phyloP scores from a whole-genome alignment of 2,329 filamentous ascomycete species.

The Endocalyx cinctus region DNA sequence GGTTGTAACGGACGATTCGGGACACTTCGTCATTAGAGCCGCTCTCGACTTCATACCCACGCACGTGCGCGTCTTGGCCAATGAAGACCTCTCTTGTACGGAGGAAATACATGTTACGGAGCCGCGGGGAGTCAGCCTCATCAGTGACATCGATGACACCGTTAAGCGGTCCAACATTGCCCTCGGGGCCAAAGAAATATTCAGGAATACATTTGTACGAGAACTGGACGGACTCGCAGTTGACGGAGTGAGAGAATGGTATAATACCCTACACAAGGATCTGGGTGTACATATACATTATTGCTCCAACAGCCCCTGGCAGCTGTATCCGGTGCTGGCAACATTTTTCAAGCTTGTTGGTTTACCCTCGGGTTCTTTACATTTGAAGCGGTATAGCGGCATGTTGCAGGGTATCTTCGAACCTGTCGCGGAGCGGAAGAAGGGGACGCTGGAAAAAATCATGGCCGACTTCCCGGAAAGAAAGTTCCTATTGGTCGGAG shows the following conservation, averaged over 20 bases:
- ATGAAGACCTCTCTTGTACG: constrained; percentile 76
- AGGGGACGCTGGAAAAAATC: constrained; percentile 78
- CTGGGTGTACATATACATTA: constrained; percentile 91
- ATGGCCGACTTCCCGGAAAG: constrained; percentile 84
- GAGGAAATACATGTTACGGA: constrained; percentile 75
- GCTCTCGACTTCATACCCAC: constrained; percentile 87
- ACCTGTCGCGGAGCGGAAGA: constrained; percentile 92
- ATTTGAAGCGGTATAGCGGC: constrained; percentile 92
- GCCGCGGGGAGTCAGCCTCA: constrained; percentile 77
- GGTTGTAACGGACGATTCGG: constrained; percentile 78
- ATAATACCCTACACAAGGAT: constrained; percentile 65
- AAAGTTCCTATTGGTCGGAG: constrained; percentile 86
- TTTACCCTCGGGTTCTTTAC: constrained; percentile 82
- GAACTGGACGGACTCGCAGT: constrained; percentile 78
- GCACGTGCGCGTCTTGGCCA: constrained; percentile 80
- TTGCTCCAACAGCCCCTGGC: constrained; percentile 99
- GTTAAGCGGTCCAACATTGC: constrained; percentile 93
- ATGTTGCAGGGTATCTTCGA: constrained; percentile 99
- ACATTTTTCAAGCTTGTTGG: constrained; percentile 78
- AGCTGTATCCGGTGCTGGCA: constrained; percentile 84
- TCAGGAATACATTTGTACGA: constrained; percentile 90
- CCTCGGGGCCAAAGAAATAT: constrained; percentile 85
- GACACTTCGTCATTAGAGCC: constrained; percentile 79
- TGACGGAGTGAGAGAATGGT: constrained; percentile 88
- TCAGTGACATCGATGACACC: constrained; percentile 97